Evolutionary conservation across 148 eudicot species (phyloP).

Genomic region (Rhododendron molle): DNA sequence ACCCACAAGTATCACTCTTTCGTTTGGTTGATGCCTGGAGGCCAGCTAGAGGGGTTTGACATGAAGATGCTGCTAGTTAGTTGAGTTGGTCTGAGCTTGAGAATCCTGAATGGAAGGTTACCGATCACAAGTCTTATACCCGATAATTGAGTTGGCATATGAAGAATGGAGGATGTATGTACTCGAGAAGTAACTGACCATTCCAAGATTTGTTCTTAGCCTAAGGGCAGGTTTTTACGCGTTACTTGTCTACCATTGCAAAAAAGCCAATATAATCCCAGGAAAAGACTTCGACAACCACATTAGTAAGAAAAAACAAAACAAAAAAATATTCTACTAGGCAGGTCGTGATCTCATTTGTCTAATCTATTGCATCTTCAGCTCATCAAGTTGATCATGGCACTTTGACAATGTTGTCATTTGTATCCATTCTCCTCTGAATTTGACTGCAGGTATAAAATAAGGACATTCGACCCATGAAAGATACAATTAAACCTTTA

Average conservation of each 20-base stretch:
- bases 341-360: background rate
- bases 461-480: background rate
- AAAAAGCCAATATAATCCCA: background rate
- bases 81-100: background rate
- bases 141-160: background rate
- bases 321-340: background rate
- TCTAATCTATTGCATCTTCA: background rate
- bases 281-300: background rate
- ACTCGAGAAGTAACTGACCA: background rate
- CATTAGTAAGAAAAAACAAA: background rate
- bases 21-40: background rate
- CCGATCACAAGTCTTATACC: background rate
- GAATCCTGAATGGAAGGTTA: background rate
- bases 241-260: background rate
- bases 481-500: background rate
- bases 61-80: background rate
- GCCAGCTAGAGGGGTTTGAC: background rate
- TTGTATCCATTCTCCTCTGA: background rate
- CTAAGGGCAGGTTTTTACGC: background rate
- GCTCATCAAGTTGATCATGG: background rate
- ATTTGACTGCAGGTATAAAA: background rate
- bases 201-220: background rate
- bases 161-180: background rate
- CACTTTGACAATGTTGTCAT: background rate
- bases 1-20: constrained; percentile 6